Evolutionary conservation across 2,329 filamentous ascomycete genomes (phyloP).

Genomic region (Paraconiothyrium sp.): DNA sequence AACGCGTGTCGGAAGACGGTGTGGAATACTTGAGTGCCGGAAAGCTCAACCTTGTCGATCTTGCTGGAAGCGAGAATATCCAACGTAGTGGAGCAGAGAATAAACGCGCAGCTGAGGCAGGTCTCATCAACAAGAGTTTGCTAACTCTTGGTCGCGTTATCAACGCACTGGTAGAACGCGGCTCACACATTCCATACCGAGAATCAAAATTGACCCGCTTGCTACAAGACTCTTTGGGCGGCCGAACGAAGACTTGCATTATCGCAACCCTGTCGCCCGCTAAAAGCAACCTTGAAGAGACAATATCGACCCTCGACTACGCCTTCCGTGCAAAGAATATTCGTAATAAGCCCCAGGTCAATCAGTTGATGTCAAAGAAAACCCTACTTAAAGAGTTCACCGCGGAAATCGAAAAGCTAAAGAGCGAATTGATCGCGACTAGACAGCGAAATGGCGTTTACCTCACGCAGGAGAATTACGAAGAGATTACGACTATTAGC

Average conservation of each 20-base stretch:
- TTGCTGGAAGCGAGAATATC: slow-evolving; percentile 98
- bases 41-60: slow-evolving; percentile 94
- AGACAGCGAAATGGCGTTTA: slow-evolving; percentile 95
- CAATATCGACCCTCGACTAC: slow-evolving; percentile 97
- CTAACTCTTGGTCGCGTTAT: slow-evolving; percentile 95
- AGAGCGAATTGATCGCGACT: slow-evolving; percentile 91
- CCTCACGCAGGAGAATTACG: slow-evolving; percentile 85
- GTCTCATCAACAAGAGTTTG: slow-evolving; percentile 97
- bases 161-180: slow-evolving; percentile 92
- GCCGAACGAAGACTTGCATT: slow-evolving; percentile 96
- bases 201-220: slow-evolving; percentile 96
- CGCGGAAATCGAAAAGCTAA: slow-evolving; percentile 90
- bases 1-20: slow-evolving; percentile 80
- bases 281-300: slow-evolving; percentile 95
- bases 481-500: slow-evolving; percentile 90
- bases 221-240: slow-evolving; percentile 94
- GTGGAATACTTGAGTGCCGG: slow-evolving; percentile 91
- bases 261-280: slow-evolving; percentile 96
- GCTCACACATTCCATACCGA: slow-evolving; percentile 87
- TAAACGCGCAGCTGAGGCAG: slow-evolving; percentile 94
- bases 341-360: slow-evolving; percentile 95
- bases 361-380: slow-evolving; percentile 91
- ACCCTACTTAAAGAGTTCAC: slow-evolving; percentile 91
- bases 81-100: slow-evolving; percentile 97
- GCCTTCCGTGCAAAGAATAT: slow-evolving; percentile 99